Base-by-base conservation (phyloP, 345 rosid species). In the Adansonia digitata region DNA sequence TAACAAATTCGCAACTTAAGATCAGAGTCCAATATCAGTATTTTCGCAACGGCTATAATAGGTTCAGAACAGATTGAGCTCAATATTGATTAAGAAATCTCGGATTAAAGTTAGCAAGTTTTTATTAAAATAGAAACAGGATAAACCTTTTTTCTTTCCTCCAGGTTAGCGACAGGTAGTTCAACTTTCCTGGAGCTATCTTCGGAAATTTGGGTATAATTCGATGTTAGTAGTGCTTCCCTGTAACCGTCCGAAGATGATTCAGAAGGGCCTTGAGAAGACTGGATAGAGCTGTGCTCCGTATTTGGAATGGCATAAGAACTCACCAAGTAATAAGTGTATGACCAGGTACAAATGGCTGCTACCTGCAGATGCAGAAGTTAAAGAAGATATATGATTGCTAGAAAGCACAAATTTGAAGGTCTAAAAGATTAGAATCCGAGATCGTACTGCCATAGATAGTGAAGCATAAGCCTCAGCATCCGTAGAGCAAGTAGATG, bases 401-500 rank as follows among this genome's bases (percentile, higher is more conserved):
- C 71, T 27, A 24, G 7, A 45, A 67, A 7, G 20, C 20, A 24
- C 53, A 26, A 24, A 18, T 45, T 43, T 7, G 13, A 26, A 43
- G 11, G 18, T 27, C 37, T 31, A 67, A 67, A 43, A 67, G 14
- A 67, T 26, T 14, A 9, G 62, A 34, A 59, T n/a, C 88, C 45
- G 90, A 92, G 91, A 87, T 66, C 70, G 13, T 66, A 66, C 70
- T 42, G 52, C 70, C 70, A 66, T 87, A 9, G 95, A 90, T 37
- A 90, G 86, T 63, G 95, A 88, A 35, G 75, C 78, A 74, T 88
- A 90, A 60, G 86, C 90, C 78, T 87, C 14, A 22, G 91, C 92
- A 69, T 68, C 72, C 2, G 84, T 76, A 51, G 80, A 82, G 70
- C 92, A 88, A 43, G 55, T 61, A 52, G 82, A 82, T 51, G 86